Conservation (phyloP, 306 rosid genomes). For the barrel medic (Medicago truncatula) region DNA sequence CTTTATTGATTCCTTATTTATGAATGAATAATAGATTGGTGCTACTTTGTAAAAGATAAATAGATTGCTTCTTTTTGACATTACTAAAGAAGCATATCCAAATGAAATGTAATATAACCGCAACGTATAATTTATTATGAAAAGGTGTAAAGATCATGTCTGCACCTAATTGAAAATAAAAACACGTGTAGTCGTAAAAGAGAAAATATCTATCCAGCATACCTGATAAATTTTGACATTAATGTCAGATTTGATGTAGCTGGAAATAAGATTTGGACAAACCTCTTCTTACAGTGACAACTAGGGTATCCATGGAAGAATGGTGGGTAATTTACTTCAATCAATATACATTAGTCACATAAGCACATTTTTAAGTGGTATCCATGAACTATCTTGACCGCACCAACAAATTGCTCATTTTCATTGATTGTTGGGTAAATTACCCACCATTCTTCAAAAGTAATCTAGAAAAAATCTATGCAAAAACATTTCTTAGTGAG, state of each 20-base stretch:
- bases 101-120: constrained; percentile 24
- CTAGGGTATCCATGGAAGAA: too few relatives aligned
- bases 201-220: constrained; percentile 12
- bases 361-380: too few relatives aligned
- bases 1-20: background rate
- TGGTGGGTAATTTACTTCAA: too few relatives aligned
- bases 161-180: constrained; percentile 25
- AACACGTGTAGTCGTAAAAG: constrained; percentile 29
- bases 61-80: constrained; percentile 34
- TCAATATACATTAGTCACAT: too few relatives aligned
- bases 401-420: too few relatives aligned
- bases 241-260: constrained; percentile 14
- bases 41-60: background rate
- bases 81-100: background rate
- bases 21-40: constrained; percentile 18
- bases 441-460: too few relatives aligned
- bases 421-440: too few relatives aligned
- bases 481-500: too few relatives aligned
- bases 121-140: constrained; percentile 23
- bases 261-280: too few relatives aligned
- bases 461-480: too few relatives aligned
- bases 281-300: too few relatives aligned
- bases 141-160: constrained; percentile 37
- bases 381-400: too few relatives aligned
- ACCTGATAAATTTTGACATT: constrained; percentile 28